Evolutionary conservation across 495 filamentous ascomycete genomes (phyloP).

Genomic region (Neurospora sp.): DNA sequence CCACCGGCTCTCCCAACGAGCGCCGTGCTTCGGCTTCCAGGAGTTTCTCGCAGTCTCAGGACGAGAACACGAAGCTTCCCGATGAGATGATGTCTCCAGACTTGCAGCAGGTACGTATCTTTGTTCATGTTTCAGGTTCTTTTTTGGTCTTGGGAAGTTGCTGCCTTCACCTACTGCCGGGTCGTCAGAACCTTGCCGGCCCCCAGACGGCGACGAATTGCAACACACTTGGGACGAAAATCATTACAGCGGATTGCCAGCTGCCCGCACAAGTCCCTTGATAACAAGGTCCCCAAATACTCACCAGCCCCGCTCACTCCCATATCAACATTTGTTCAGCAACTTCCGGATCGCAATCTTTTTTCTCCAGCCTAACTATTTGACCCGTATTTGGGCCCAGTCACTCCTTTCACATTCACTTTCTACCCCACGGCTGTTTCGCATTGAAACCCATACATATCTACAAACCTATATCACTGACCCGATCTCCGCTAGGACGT

Average conservation of each 20-base stretch:
- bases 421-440: not conserved
- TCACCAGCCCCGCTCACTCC: not conserved
- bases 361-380: not conserved
- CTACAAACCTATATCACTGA: not conserved
- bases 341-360: not conserved
- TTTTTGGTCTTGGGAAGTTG: not conserved
- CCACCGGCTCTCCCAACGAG: conserved; percentile 39
- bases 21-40: conserved; percentile 28
- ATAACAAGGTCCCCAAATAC: not conserved
- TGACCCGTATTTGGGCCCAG: not conserved
- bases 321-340: not conserved
- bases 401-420: not conserved
- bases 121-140: not conserved
- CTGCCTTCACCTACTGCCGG: not conserved
- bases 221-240: not conserved
- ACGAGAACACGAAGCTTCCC: conserved; percentile 31
- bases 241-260: not conserved
- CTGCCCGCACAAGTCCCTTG: not conserved
- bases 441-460: not conserved
- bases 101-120: not conserved
- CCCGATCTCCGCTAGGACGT: not conserved
- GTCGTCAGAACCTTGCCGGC: not conserved
- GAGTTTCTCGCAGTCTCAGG: conserved; percentile 22
- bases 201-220: not conserved
- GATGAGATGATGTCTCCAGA: conserved; percentile 8